Base-by-base conservation (phyloP, 169 alveolate genomes). In the Cryptosporidium sp. region DNA sequence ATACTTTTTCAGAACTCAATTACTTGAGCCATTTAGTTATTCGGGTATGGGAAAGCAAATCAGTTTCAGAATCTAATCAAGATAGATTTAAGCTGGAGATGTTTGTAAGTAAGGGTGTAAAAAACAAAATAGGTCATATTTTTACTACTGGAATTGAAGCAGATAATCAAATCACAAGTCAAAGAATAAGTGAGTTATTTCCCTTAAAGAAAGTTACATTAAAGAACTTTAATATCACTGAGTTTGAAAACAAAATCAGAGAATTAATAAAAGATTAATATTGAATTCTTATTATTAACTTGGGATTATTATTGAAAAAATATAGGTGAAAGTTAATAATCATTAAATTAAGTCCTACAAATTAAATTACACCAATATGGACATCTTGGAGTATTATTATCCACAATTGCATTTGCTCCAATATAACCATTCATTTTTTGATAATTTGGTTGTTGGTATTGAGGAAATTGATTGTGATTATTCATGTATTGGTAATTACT, bases 71-170 rank as follows among this genome's bases (percentile, higher is more conserved):
- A 16, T 39, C 26, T 12, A 23, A 42, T 23, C 33, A 69, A 29
- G 69, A 72, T 45, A 72, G 89, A 65, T 92, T 92, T 65, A 91
- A 96, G 61, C 73, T 95, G 21, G 97, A 95, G 75, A 93, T 95
- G 23, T 85, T 94, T 75, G 94, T 95, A 42, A 95, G 97, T 51
- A 93, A 95, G 21, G 97, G 97, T 2, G 96, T 96, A 10, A 93
- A 92, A 48, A 96, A 92, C 69, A 95, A 95, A 1, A 91, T 94
- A 39, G 35, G 35, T 26, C n/a, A 33, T 12, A 18, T 9, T 58
- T 12, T 12, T 9, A 29, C 5, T 31, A 6, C 31, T 23, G 69
- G 85, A 7, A 26, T 33, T 48, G 56, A 48, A 14, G 21, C 8
- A 45, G 37, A 45, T 12, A 6, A 52, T 53, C 51, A 10, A 4